Conservation (phyloP, 1,284 basidiomycete species). For the Naganishia liquefaciens region DNA sequence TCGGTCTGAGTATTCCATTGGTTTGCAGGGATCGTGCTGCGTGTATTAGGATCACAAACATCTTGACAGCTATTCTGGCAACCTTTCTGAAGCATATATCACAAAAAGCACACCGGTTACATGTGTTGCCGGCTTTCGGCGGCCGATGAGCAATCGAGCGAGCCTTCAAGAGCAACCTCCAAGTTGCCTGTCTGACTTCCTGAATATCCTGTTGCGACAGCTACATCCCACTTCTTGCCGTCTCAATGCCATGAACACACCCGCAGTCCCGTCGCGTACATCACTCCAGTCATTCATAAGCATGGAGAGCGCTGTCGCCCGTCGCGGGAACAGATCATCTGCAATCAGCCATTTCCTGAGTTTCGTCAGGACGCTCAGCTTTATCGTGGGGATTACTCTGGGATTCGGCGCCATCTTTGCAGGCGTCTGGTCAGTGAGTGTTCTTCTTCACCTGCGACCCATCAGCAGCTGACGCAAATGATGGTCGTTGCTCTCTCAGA, state of each 20-base stretch:
- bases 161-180: not conserved
- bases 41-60: too few relatives aligned
- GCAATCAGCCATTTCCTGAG: slow-evolving; percentile 19
- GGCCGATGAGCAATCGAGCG: slow-evolving; percentile 5
- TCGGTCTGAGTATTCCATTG: too few relatives aligned
- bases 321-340: slow-evolving; percentile 7
- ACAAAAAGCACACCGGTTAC: too few relatives aligned
- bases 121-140: not conserved
- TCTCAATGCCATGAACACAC: slow-evolving; percentile 3
- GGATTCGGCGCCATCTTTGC: slow-evolving; percentile 45
- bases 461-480: not conserved
- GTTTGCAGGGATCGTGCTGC: too few relatives aligned
- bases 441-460: not conserved
- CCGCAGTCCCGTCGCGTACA: slow-evolving; percentile 8
- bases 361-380: slow-evolving; percentile 44
- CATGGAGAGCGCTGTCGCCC: slow-evolving; percentile 11
- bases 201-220: too few relatives aligned
- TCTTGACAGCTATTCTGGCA: too few relatives aligned
- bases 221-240: too few relatives aligned
- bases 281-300: not conserved
- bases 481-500: slow-evolving; percentile 9
- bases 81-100: too few relatives aligned
- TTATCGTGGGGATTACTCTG: slow-evolving; percentile 46
- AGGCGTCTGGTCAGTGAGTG: slow-evolving; percentile 43
- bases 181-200: not conserved